A percentile compares a stretch with the other conserved stretches of the same genome.
Conservation (phyloP, 371 early-diverging fungal species). For the Entomophthora muscae region DNA sequence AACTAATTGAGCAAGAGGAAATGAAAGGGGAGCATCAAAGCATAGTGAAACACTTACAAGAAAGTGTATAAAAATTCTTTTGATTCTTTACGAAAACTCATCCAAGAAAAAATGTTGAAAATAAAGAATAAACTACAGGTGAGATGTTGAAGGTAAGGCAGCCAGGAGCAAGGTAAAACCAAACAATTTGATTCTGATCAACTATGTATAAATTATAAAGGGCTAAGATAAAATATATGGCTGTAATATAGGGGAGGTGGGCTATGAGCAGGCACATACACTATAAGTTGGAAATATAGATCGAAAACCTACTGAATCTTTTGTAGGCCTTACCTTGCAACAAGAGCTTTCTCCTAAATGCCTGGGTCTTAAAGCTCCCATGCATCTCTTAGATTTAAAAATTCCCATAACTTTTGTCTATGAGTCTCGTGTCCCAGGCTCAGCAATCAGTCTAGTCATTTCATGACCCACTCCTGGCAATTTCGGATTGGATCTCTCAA, state of each 20-base stretch:
- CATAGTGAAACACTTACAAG: not conserved
- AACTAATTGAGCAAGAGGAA: not conserved
- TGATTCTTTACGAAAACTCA: not conserved
- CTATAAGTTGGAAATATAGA: not conserved
- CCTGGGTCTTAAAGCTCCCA: not conserved
- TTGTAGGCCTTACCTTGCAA: not conserved
- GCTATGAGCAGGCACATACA: not conserved
- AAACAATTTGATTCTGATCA: no score
- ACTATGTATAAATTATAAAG: no score
- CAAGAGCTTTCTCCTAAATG: not conserved
- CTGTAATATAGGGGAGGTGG: not conserved
- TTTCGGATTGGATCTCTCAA: no score
- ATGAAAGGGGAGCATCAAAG: no score
- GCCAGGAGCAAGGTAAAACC: not conserved
- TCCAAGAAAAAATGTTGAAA: not conserved
- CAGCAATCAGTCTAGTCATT: no score
- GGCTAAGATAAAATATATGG: not conserved
- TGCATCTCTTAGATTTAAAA: not conserved
- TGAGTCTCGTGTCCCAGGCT: no score
- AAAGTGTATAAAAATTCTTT: no score
- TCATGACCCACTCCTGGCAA: no score
- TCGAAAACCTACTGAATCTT: not conserved
- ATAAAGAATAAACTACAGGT: not conserved
- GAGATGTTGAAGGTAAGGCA: not conserved
- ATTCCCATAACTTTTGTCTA: no score